Base-by-base conservation (phyloP, 179 eudicot genomes). In the Vitellaria paradoxa region DNA sequence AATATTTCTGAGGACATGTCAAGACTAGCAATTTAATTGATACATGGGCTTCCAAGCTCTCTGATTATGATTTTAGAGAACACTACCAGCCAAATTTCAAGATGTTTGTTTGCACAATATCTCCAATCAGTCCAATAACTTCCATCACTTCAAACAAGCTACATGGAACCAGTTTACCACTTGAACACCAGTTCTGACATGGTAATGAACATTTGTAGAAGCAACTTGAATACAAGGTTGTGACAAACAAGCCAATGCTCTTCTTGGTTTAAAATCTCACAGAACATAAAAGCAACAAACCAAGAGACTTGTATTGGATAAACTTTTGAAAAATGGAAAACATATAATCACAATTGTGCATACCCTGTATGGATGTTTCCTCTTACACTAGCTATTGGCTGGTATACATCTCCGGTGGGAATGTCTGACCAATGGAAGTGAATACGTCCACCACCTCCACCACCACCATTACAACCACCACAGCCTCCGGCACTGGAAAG, bases 371-470 rank as follows among this genome's bases (percentile, higher is more conserved):
- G 67, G 73, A 96, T 88, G 86, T 84, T 89, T 83, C 99, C 99
- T 74, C 82, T 61, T 57, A 96, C 96, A 76, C 74, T 91, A 73
- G 99, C 99, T 76, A 96, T 81, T 21, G 98, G 96, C 87, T 89
- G 93, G 80, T 94, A 96, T 67, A 91, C 93, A 84, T 96, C 99
- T 75, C 99, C 99, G 7, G 93, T 94, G 65, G 99, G 91, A 80
- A 96, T 89, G 55, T 91, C 90, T 64, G 94, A 86, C 99, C 99
- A 96, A 77, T 96, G 99, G 81, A 96, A 96, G 77, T 96, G 99
- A 76, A 96, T 91, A 84, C 98, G 86, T 72, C 99, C 99, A 64
- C 99, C 99, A 53, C 88, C 99, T 46, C 99, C 99, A 3, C 99
- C 99, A 50, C 98, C 97, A 68, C 95, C 94, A 82, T 70, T 60